Percentiles rank a stretch among this genome's conserved stretches.
Conservation (phyloP, 208 protist genomes). For the Sergeia podlipaevii region DNA sequence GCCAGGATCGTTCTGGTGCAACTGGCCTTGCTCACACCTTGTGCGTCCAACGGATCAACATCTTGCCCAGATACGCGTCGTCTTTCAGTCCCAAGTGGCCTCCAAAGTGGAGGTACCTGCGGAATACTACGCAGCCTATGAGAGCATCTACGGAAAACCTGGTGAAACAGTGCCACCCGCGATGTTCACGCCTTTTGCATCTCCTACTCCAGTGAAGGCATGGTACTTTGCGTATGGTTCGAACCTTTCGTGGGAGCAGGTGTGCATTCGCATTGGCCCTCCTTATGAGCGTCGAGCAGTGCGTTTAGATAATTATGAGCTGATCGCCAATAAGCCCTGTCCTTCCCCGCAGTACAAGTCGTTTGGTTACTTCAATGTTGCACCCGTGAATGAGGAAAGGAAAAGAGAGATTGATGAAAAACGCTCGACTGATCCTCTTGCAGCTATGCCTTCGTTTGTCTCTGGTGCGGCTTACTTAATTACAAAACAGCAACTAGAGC, state of each 20-base stretch:
- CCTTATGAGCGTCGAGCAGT: slow-evolving; percentile 45
- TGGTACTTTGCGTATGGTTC: slow-evolving; percentile 51
- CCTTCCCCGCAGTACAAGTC: slow-evolving; percentile 6
- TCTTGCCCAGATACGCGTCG: slow-evolving; percentile 3
- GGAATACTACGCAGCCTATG: slow-evolving; percentile 7
- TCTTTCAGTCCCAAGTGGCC: slow-evolving; percentile 2
- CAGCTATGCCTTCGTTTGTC: slow-evolving; percentile 34
- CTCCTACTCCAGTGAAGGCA: slow-evolving; percentile 8
- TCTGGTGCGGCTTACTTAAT: slow-evolving; percentile 53
- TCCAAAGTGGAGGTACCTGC: neutral
- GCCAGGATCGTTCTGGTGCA: slow-evolving; percentile 45
- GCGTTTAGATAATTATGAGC: slow-evolving; percentile 25
- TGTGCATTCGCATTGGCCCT: slow-evolving; percentile 47
- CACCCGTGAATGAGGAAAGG: slow-evolving; percentile 18
- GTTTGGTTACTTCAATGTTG: slow-evolving; percentile 57
- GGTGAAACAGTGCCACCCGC: neutral
- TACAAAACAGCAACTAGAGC: slow-evolving; percentile 24
- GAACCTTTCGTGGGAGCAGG: slow-evolving; percentile 59
- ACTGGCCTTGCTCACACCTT: slow-evolving; percentile 24
- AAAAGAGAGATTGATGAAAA: no score
- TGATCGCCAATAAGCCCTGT: slow-evolving; percentile 34
- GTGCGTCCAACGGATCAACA: slow-evolving; percentile 22
- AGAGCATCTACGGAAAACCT: neutral
- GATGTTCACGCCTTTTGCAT: neutral
- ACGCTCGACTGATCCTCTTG: slow-evolving; percentile 7